These are phyloP conservation scores for Fusarium pseudonygamai DNA, from an alignment of 2,329 filamentous ascomycete genomes.

Conservation along the genomic window DNA sequence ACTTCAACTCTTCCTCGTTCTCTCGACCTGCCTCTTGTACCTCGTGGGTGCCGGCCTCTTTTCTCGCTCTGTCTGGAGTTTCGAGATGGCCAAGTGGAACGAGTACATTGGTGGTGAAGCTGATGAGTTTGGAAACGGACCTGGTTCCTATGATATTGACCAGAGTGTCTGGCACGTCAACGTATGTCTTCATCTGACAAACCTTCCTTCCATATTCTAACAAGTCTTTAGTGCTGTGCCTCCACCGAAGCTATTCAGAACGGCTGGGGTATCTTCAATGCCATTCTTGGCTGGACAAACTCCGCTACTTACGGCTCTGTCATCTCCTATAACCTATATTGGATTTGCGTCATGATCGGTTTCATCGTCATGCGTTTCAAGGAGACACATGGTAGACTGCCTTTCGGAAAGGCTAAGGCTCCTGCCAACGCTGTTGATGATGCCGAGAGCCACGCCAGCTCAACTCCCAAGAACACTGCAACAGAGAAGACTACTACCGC, in stretches of 20 bases:
- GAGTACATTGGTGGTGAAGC: conserved; percentile 68
- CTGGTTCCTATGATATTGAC: conserved; percentile 82
- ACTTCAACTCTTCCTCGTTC: conserved; percentile 79
- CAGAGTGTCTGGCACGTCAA: conserved; percentile 86
- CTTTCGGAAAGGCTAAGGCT: conserved; percentile 52
- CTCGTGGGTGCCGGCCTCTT: conserved; percentile 86
- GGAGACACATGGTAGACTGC: conserved; percentile 65
- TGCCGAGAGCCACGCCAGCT: conserved; percentile 42
- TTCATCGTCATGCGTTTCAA: conserved; percentile 74
- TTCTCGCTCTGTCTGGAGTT: conserved; percentile 78
- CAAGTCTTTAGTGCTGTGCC: conserved; percentile 73
- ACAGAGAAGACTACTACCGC: conserved; percentile 44
- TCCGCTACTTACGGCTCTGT: conserved; percentile 89
- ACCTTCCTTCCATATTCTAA: neutral
- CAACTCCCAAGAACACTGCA: conserved; percentile 36
- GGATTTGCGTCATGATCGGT: conserved; percentile 77
- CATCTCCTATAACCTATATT: conserved; percentile 89
- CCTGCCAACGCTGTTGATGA: conserved; percentile 26
- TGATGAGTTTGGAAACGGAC: conserved; percentile 62
- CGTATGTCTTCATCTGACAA: conserved; percentile 54
- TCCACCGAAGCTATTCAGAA: conserved; percentile 75
- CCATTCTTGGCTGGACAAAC: conserved; percentile 87
- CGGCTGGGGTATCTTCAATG: conserved; percentile 90
- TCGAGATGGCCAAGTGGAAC: conserved; percentile 77
- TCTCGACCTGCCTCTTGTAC: conserved; percentile 84